Evolutionary conservation across 2,329 filamentous ascomycete species (phyloP).

Genomic region (Exophiala oligosperma): DNA sequence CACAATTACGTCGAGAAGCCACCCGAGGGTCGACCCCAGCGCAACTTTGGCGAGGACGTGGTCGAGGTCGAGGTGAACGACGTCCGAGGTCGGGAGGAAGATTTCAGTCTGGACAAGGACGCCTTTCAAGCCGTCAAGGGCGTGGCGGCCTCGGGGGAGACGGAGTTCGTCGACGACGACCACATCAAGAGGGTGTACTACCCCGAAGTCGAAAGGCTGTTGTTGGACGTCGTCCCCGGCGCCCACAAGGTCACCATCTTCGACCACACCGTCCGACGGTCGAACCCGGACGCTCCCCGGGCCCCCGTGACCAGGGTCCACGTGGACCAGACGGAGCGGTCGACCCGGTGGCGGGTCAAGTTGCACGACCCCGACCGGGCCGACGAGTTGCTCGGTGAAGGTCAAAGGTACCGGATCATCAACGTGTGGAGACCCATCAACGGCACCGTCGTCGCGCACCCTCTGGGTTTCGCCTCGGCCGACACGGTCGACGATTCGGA

Average conservation of each 20-base stretch:
- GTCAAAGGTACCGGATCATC: constrained; percentile 72
- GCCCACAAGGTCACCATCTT: constrained; percentile 70
- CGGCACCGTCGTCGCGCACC: constrained; percentile 56
- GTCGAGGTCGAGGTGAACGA: constrained; percentile 66
- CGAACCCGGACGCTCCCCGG: constrained; percentile 58
- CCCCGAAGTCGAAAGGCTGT: constrained; percentile 73
- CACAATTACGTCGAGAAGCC: constrained; percentile 68
- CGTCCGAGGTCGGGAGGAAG: constrained; percentile 67
- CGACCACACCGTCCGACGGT: constrained; percentile 83
- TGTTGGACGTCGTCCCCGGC: constrained; percentile 68
- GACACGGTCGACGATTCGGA: constrained; percentile 60
- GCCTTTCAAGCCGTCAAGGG: constrained; percentile 69
- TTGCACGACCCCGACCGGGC: constrained; percentile 69
- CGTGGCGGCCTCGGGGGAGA: constrained; percentile 55
- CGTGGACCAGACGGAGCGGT: constrained; percentile 75
- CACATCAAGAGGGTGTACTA: constrained; percentile 75
- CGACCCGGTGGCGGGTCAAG: constrained; percentile 66
- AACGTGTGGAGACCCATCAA: constrained; percentile 80
- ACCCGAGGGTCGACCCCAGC: constrained; percentile 60
- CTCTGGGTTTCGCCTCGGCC: constrained; percentile 60
- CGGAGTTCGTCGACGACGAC: constrained; percentile 65
- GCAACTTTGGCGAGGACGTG: constrained; percentile 60
- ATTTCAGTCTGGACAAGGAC: constrained; percentile 69
- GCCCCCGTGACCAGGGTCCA: constrained; percentile 72
- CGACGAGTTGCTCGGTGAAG: constrained; percentile 58